Base-by-base conservation (phyloP, 2,329 filamentous ascomycete genomes). In the Ophiostoma novo-ulmi region DNA sequence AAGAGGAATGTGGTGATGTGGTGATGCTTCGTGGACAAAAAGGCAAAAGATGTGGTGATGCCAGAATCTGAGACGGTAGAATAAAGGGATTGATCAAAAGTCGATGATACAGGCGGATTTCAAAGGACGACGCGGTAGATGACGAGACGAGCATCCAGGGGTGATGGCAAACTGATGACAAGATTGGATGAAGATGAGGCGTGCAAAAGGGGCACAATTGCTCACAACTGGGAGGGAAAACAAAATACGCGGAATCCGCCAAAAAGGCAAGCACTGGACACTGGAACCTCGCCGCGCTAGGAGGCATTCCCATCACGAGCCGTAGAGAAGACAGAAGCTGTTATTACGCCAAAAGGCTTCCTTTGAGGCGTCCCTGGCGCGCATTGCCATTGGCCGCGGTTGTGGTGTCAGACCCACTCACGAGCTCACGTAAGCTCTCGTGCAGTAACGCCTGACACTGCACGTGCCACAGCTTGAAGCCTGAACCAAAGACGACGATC, bases 211-310 rank as follows among this genome's bases (percentile, higher is more conserved):
- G 8, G 68, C 63, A n/a, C 44, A 26, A 2, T 10, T 26, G 13
- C n/a, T 48, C 65, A 39, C 7, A 4, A 58, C 8, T 48, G 6
- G 13, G 44, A 14, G 44, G 11, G 44, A 48, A 13, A 58, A 48
- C 69, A 70, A 68, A 70, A 70, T 39, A 55, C 71, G 69, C 64
- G 67, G 52, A 41, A 69, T 11, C 10, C 22, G 41, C 66, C 39
- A 65, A 58, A 67, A 70, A 48, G 69, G 52, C 64, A 68, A 31
- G 67, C 38, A 41, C 52, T 35, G 63, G 39, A 31, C 55, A 44
- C 55, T 36, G 64, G 61, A 44, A 64, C 35, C 63, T 67, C 61
- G 70, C 70, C 68, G 65, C 70, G 68, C 70, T 71, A 71, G 65
- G 68, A 68, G 55, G 65, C 65, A 64, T 39, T 61, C 41, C 67